Evolutionary conservation across 306 rosid species (phyloP).

Genomic region (Cucumis sativus): DNA sequence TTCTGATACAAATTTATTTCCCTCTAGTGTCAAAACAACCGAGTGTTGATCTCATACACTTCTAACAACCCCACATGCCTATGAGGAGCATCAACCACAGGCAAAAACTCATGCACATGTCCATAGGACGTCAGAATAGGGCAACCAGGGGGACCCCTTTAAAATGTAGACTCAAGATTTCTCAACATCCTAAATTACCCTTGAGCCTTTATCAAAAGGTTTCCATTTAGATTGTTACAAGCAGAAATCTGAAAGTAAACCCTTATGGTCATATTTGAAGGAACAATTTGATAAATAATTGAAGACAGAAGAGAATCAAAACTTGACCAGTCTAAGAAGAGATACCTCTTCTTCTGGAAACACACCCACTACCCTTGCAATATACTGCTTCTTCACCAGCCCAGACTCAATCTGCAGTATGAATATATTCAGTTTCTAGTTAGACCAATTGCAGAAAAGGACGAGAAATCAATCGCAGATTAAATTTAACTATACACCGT

Average conservation of each 20-base stretch:
- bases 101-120: background rate
- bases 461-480: background rate
- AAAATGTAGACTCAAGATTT: background rate
- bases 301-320: slow-evolving; percentile 8
- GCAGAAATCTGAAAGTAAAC: background rate
- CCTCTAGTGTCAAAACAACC: background rate
- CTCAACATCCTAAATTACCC: background rate
- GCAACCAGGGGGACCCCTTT: background rate
- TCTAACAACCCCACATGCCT: background rate
- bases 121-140: background rate
- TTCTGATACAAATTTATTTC: background rate
- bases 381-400: slow-evolving; percentile 59
- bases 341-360: slow-evolving; percentile 62
- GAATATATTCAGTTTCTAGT: background rate
- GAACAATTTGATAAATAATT: background rate
- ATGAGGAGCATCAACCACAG: background rate
- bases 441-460: background rate
- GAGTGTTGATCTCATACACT: background rate
- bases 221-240: background rate
- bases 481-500: background rate
- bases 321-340: slow-evolving; percentile 17
- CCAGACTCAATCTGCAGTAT: slow-evolving; percentile 73
- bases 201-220: background rate
- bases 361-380: slow-evolving; percentile 66
- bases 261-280: background rate